Conservation (phyloP, 2,329 filamentous ascomycete species). For the Trichoderma sp. region DNA sequence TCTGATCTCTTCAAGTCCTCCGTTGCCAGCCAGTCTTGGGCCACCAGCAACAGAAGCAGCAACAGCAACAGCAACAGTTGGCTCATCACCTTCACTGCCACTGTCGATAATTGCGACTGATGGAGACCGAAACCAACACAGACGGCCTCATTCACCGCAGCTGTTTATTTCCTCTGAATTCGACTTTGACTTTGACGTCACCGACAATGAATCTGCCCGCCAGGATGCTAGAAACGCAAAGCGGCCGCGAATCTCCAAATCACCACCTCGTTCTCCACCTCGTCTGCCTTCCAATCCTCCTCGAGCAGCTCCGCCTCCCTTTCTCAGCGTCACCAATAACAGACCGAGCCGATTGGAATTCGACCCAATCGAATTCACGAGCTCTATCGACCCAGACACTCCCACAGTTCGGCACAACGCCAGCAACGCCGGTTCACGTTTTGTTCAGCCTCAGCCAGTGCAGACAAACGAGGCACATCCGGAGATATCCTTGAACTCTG, state of each 20-base stretch:
- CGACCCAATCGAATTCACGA: conserved; percentile 42
- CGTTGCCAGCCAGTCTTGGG: neutral
- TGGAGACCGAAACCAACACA: neutral
- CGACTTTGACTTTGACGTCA: neutral
- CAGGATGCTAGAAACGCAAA: neutral
- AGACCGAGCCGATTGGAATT: neutral
- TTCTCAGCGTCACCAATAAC: neutral
- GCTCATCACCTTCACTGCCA: neutral
- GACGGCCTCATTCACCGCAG: neutral
- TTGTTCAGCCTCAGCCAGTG: neutral
- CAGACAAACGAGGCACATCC: neutral
- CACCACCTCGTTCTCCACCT: neutral
- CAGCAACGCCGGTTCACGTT: neutral
- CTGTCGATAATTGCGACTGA: neutral
- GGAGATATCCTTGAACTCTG: neutral
- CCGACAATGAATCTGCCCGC: neutral
- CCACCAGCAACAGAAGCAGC: neutral
- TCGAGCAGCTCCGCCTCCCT: neutral
- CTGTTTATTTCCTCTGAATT: conserved; percentile 5
- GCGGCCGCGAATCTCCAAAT: neutral
- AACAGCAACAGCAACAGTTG: neutral
- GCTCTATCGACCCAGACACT: conserved; percentile 32
- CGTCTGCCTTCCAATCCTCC: neutral
- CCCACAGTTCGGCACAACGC: neutral
- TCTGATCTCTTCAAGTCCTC: conserved; percentile 41